phyloP scores from a whole-genome alignment of 805 yeast species.

The Nakazawaea molendinolei region DNA sequence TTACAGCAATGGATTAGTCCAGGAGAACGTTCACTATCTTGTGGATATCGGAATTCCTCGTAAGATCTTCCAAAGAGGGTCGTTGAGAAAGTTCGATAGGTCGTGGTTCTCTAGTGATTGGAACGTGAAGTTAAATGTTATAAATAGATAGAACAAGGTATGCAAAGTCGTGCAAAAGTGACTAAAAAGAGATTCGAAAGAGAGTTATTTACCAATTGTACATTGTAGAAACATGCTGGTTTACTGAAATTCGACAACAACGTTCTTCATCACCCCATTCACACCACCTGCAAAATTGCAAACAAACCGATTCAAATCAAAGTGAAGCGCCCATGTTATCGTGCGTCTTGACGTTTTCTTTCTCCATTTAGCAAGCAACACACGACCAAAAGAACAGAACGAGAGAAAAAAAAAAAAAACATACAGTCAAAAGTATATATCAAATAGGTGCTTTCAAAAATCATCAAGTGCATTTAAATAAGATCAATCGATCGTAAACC shows the following conservation, averaged over 20 bases:
- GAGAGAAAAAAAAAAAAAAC: neutral
- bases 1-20: slow-evolving; percentile 47
- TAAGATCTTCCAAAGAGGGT: slow-evolving; percentile 38
- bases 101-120: slow-evolving; percentile 22
- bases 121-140: slow-evolving; percentile 18
- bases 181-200: neutral
- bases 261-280: too few species aligned
- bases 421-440: neutral
- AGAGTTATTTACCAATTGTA: neutral
- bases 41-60: slow-evolving; percentile 70
- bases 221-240: too few species aligned
- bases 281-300: too few species aligned
- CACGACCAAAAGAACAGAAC: neutral
- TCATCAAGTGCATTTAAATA: neutral
- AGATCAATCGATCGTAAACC: too few species aligned
- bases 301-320: too few species aligned
- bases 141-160: neutral
- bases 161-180: neutral
- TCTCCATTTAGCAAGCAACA: neutral
- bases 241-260: too few species aligned
- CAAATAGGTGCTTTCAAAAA: neutral
- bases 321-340: neutral
- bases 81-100: slow-evolving; percentile 42
- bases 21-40: slow-evolving; percentile 49
- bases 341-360: neutral